These are phyloP conservation scores for Lentithecium fluviatile DNA, from an alignment of 495 filamentous ascomycete genomes.

Conservation along the genomic window DNA sequence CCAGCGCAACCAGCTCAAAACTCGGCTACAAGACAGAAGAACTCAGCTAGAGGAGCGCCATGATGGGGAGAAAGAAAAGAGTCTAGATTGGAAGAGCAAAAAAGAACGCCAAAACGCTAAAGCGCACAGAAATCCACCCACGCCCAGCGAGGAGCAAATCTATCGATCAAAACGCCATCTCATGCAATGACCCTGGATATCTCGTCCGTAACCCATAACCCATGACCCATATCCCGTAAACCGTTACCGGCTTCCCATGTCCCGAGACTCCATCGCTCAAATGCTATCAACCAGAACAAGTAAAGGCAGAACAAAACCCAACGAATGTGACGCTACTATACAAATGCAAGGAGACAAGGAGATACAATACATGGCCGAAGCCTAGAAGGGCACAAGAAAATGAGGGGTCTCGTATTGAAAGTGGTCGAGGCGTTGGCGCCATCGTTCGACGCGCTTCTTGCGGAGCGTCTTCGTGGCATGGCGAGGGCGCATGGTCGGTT, in stretches of 20 bases:
- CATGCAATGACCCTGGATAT: not conserved
- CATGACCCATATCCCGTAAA: not conserved
- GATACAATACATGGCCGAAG: slow-evolving; percentile 9
- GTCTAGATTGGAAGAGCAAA: not conserved
- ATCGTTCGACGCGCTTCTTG: slow-evolving; percentile 28
- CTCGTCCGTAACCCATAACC: slow-evolving; percentile 7
- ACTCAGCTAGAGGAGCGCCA: not conserved
- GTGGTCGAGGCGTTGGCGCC: not conserved
- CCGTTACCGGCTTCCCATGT: not conserved
- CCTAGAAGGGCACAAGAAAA: not conserved
- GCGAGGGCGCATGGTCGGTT: not conserved
- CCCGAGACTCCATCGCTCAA: not conserved
- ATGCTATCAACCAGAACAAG: not conserved
- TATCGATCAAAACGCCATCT: no score
- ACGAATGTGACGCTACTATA: not conserved
- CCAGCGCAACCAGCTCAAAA: no score
- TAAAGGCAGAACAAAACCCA: not conserved
- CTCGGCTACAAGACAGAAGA: not conserved
- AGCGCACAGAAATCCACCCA: not conserved
- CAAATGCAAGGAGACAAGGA: slow-evolving; percentile 6
- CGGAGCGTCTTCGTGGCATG: slow-evolving; percentile 12
- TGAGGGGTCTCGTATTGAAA: not conserved
- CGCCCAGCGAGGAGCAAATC: not conserved
- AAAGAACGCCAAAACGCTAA: slow-evolving; percentile 6
- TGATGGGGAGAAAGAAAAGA: not conserved